Evolutionary conservation across 2,329 filamentous ascomycete species (phyloP), one percentile per base, ranked within the genome.

Genomic region (Fusarium burgessii): DNA sequence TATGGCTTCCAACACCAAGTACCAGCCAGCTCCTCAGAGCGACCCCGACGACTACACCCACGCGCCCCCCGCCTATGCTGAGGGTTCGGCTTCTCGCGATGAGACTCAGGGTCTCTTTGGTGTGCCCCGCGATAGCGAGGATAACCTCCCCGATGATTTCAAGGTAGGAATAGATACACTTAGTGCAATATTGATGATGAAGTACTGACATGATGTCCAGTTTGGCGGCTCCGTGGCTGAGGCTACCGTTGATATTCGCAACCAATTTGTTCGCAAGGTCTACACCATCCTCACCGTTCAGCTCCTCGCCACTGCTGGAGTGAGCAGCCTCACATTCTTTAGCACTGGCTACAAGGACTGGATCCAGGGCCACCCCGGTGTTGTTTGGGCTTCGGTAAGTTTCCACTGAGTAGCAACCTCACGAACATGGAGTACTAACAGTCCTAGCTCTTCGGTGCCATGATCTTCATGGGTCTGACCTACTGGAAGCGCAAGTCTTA

Each of bases 211-310:
- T 36, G 25, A 47, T 45, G 33, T 40, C 29, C 40, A 94, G 93
- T 98, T 97, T 79, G 96, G 95, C 75, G 95, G 94, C 68, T 94
- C 92, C 20, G 95, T 98, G 65, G 92, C 95, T 73, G 96, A 98
- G 85, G 95, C 93, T 49, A 97, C 95, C 23, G 87, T 98, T 78
- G 94, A 97, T 78, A 97, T 99, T 79, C 93, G 95, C 75, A 97
- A 98, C 90, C 93, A 96, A 82, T 99, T 98, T 82, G 88, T 97
- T 76, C 92, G 95, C 82, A 98, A 98, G 86, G 96, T 99, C 79
- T 99, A 99, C 84, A 92, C 94, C 64, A 99, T 99, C 82, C 87
- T 99, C 84, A 97, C 96, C n/a, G 90, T 94, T 55, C 96, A 99
- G 81, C 90, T 99, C 58, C 85, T 98, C 78, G 90, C 92, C 62